Conservation (phyloP, 129 eudicot species). For the Apium graveolens region DNA sequence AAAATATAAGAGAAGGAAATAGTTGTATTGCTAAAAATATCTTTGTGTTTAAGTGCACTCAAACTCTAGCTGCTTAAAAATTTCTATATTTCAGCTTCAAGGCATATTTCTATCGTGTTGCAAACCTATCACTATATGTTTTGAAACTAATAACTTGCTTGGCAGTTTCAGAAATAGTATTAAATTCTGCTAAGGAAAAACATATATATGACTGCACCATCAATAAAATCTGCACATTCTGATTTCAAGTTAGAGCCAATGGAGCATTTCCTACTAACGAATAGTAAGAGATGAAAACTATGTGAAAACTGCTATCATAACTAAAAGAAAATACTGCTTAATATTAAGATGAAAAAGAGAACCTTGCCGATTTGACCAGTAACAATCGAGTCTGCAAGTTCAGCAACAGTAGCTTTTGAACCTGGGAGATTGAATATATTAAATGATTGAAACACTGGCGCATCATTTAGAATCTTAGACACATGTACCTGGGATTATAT, state of each 20-base stretch:
- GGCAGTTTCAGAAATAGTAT: background rate
- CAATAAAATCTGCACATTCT: background rate
- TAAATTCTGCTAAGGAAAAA: background rate
- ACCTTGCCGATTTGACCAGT: slow-evolving; percentile 43
- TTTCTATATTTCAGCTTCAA: background rate
- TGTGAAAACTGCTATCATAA: background rate
- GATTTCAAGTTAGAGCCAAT: background rate
- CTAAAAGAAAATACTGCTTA: background rate
- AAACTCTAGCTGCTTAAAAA: background rate
- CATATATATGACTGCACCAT: background rate
- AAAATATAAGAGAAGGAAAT: slow-evolving; percentile 9
- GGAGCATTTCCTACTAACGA: background rate
- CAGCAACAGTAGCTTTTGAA: slow-evolving; percentile 58
- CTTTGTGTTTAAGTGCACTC: background rate
- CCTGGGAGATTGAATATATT: slow-evolving; percentile 34
- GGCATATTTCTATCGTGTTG: background rate
- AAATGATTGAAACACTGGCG: background rate
- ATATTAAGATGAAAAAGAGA: slow-evolving; percentile 5
- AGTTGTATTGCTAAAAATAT: background rate
- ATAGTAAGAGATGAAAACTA: background rate
- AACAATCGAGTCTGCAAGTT: slow-evolving; percentile 71
- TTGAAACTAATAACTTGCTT: background rate
- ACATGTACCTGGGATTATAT: background rate
- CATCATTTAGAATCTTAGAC: background rate
- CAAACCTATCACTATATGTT: background rate